A percentile compares a stretch with the other conserved stretches of the same genome.
Evolutionary conservation across 2,329 filamentous ascomycete genomes (phyloP).

Genomic region (Chrysosporium queenslandicum): DNA sequence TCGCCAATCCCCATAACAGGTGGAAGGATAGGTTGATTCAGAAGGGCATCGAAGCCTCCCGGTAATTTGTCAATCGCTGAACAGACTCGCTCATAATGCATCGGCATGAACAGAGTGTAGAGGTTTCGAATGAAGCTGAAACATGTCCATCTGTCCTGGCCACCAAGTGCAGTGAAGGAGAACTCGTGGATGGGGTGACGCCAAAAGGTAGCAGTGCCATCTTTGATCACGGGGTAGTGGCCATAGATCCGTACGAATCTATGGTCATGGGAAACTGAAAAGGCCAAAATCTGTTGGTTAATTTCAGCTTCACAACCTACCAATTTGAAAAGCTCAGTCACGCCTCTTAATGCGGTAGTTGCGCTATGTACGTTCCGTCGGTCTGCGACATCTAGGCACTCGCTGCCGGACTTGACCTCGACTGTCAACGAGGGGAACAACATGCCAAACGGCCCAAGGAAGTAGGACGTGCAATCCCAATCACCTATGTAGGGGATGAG

Average conservation of each 20-base stretch:
- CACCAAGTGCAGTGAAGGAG: background rate
- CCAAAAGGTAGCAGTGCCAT: background rate
- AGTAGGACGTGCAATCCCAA: constrained; percentile 29
- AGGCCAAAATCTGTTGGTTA: constrained; percentile 36
- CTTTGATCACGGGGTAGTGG: background rate
- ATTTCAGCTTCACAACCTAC: constrained; percentile 28
- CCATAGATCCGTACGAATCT: constrained; percentile 32
- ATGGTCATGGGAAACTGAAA: constrained; percentile 36
- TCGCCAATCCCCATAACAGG: background rate
- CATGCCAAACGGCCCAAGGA: constrained; percentile 37
- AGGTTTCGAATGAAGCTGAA: background rate
- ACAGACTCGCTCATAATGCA: background rate
- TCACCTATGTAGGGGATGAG: constrained; percentile 29
- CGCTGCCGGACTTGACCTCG: constrained; percentile 40
- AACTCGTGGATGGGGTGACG: background rate
- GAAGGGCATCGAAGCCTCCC: background rate
- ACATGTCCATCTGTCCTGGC: background rate
- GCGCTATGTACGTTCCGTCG: constrained; percentile 25
- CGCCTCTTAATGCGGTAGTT: constrained; percentile 28
- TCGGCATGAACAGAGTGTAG: no score
- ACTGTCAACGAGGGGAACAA: constrained; percentile 44
- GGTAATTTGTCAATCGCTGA: background rate
- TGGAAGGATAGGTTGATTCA: background rate
- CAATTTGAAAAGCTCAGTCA: constrained; percentile 29
- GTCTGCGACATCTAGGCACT: constrained; percentile 24